Percentiles rank a stretch among this genome's conserved stretches.
Conservation (phyloP, 2,329 filamentous ascomycete genomes). For the Aspergillus proliferans region DNA sequence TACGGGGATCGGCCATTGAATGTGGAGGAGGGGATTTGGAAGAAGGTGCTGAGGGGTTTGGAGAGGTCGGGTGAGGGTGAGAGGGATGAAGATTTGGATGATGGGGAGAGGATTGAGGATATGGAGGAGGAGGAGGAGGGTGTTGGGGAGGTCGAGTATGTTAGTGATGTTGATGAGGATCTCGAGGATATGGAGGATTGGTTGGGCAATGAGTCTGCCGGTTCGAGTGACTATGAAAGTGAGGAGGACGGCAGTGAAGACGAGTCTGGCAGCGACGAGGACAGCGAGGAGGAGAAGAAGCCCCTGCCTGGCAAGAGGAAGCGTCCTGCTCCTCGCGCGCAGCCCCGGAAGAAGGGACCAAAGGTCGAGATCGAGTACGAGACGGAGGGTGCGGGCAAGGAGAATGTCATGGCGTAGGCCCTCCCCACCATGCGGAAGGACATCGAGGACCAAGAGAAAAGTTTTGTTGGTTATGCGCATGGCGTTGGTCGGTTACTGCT, state of each 20-base stretch:
- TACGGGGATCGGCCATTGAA: slow-evolving; percentile 95
- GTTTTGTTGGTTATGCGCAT: slow-evolving; percentile 17
- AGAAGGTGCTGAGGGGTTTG: slow-evolving; percentile 86
- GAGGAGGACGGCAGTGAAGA: slow-evolving; percentile 53
- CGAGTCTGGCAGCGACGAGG: slow-evolving; percentile 48
- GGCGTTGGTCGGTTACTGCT: slow-evolving; percentile 25
- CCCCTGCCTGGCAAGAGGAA: slow-evolving; percentile 52
- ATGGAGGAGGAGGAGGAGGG: slow-evolving; percentile 64
- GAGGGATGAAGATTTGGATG: slow-evolving; percentile 80
- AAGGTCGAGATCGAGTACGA: slow-evolving; percentile 74
- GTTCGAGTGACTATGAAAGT: slow-evolving; percentile 42
- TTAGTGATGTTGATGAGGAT: slow-evolving; percentile 80
- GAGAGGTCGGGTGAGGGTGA: slow-evolving; percentile 79
- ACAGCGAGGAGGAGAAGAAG: slow-evolving; percentile 40
- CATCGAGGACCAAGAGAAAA: slow-evolving; percentile 10
- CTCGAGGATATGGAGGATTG: slow-evolving; percentile 96
- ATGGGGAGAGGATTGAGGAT: slow-evolving; percentile 74
- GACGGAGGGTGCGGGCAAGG: slow-evolving; percentile 57
- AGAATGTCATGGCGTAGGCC: slow-evolving; percentile 38
- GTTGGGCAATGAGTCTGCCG: slow-evolving; percentile 65
- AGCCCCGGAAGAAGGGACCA: slow-evolving; percentile 57
- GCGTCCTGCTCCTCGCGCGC: slow-evolving; percentile 45
- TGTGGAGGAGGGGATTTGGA: slow-evolving; percentile 92
- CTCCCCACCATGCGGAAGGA: neutral
- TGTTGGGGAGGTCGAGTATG: slow-evolving; percentile 79